Conservation (phyloP, 2,329 filamentous ascomycete genomes). For the Dactylonectria estremocensis region DNA sequence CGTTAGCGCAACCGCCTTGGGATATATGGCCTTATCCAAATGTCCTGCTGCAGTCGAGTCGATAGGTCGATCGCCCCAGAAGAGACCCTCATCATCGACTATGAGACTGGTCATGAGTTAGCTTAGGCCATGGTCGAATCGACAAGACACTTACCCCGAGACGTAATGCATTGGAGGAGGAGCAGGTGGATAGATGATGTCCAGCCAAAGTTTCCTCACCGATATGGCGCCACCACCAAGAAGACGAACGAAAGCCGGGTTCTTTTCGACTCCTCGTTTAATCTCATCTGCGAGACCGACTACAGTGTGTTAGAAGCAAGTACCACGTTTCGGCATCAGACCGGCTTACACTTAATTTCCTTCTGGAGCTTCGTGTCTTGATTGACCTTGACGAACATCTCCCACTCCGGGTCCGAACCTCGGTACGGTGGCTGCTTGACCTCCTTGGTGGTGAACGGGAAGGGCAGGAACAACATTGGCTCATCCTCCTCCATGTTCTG, state of each 20-base stretch:
- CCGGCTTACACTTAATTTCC: constrained; percentile 62
- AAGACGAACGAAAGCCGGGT: constrained; percentile 58
- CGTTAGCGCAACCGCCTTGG: constrained; percentile 65
- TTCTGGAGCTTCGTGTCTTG: constrained; percentile 65
- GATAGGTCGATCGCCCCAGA: constrained; percentile 63
- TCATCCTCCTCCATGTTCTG: constrained; percentile 61
- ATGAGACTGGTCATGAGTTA: constrained; percentile 59
- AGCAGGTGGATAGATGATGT: constrained; percentile 71
- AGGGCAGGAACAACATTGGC: constrained; percentile 70
- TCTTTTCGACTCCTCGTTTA: constrained; percentile 56
- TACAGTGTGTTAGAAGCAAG: constrained; percentile 37
- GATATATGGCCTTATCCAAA: constrained; percentile 67
- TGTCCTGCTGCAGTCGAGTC: constrained; percentile 63
- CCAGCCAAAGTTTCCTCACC: constrained; percentile 70
- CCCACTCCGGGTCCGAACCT: constrained; percentile 75
- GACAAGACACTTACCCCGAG: constrained; percentile 66
- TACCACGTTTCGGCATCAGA: not conserved
- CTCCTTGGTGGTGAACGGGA: constrained; percentile 70
- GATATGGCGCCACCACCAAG: constrained; percentile 64
- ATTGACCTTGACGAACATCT: constrained; percentile 71
- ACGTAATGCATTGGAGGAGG: constrained; percentile 73
- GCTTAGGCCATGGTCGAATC: not conserved
- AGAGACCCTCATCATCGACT: constrained; percentile 64
- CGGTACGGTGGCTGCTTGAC: constrained; percentile 67
- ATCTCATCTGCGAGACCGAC: constrained; percentile 54